Percentiles rank a stretch among this genome's conserved stretches.
These are phyloP conservation scores for Psophocarpus tetragonolobus DNA, from an alignment of 306 rosid species.

Conservation along the genomic window DNA sequence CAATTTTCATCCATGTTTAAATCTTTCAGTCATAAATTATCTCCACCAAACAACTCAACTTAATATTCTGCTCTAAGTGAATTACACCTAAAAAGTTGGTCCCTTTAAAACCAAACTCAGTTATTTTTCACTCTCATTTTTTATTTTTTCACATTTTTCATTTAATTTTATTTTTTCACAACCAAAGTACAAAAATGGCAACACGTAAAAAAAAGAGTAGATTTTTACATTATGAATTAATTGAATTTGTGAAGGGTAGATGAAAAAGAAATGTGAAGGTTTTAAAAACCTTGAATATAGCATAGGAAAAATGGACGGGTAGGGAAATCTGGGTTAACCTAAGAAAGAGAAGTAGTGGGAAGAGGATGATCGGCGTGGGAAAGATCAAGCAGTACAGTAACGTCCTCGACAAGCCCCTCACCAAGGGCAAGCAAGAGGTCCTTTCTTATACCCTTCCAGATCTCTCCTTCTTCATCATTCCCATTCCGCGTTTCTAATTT, in stretches of 20 bases:
- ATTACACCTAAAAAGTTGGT: no score
- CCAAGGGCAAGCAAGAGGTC: constrained; percentile 46
- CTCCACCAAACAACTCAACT: no score
- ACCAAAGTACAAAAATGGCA: no score
- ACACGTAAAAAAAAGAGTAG: no score
- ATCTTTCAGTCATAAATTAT: no score
- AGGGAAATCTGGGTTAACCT: not conserved
- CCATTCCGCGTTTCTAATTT: not conserved
- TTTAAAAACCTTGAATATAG: not conserved
- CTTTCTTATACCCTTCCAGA: constrained; percentile 9
- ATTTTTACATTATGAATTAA: not conserved
- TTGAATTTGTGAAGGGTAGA: not conserved
- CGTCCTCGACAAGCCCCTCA: constrained; percentile 90
- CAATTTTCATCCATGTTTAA: no score
- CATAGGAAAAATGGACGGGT: not conserved
- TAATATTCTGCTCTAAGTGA: no score
- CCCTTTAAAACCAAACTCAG: no score
- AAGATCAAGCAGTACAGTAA: constrained; percentile 93
- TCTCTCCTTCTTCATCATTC: not conserved
- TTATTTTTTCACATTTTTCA: no score
- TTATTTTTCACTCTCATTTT: no score
- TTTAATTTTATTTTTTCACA: no score
- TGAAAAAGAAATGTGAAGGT: not conserved
- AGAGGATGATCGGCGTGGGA: constrained; percentile 86
- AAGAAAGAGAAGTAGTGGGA: not conserved